phyloP scores from a whole-genome alignment of 2,329 filamentous ascomycete genomes.

The Coleophoma eucalyptorum region DNA sequence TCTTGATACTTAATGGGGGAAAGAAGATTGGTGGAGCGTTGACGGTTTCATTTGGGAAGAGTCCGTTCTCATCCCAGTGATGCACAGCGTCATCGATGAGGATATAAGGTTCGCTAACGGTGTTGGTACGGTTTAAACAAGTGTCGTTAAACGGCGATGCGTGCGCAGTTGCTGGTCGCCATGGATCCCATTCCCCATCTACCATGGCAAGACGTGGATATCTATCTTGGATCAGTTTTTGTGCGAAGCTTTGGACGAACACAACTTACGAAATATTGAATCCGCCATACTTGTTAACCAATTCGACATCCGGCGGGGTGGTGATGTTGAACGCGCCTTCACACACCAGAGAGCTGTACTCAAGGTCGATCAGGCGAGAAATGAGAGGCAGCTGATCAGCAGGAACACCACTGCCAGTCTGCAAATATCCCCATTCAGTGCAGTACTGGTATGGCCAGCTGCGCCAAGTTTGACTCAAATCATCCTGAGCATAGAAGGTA shows the following conservation, averaged over 20 bases:
- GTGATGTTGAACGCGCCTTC: constrained; percentile 67
- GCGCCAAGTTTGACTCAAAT: constrained; percentile 38
- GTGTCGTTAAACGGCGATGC: constrained; percentile 44
- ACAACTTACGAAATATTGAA: constrained; percentile 48
- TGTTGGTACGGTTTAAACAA: constrained; percentile 52
- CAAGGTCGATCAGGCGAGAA: constrained; percentile 64
- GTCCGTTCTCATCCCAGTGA: constrained; percentile 74
- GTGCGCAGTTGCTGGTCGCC: constrained; percentile 71
- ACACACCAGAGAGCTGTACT: constrained; percentile 61
- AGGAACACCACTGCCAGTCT: constrained; percentile 69
- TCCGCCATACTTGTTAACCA: constrained; percentile 74
- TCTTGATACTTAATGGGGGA: constrained; percentile 54
- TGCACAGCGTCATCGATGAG: constrained; percentile 73
- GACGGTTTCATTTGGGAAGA: constrained; percentile 58
- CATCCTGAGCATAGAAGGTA: constrained; percentile 39
- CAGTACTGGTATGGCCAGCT: constrained; percentile 48
- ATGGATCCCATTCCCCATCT: constrained; percentile 76
- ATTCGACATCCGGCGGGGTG: constrained; percentile 54
- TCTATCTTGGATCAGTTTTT: constrained; percentile 24
- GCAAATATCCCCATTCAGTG: constrained; percentile 71
- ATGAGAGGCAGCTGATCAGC: constrained; percentile 61
- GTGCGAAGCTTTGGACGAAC: neutral
- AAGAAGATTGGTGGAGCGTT: constrained; percentile 31
- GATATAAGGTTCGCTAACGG: constrained; percentile 65
- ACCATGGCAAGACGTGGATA: constrained; percentile 75